Evolutionary conservation across 345 rosid species (phyloP), one percentile per base, ranked within the genome.

Genomic region (Brassica incana): DNA sequence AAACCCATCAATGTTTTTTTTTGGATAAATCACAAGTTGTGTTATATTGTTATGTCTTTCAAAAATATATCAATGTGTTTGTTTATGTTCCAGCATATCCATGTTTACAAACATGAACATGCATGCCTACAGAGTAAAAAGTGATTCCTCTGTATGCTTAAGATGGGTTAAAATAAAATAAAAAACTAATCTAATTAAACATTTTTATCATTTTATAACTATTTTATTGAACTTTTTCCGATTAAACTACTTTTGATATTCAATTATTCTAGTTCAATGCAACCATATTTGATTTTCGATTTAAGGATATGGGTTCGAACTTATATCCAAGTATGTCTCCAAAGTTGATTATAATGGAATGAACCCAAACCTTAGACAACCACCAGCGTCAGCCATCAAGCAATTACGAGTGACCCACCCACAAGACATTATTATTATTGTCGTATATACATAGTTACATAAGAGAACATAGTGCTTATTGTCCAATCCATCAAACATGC

Each of bases 351-450:
- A 10, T 43, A 43, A 43, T 43, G n/a, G n/a, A 43, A 43, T 43
- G 50, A 43, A 43, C 50, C 50, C 50, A 43, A 43, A 43, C 50
- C 50, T 10, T 43, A 43, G 14, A 43, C 50, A 43, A 10, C n/a
- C 50, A 43, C 50, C 5, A 43, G 50, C 50, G 50, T 10, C 50
- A 43, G 50, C 14, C 50, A 43, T 43, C 50, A 43, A 43, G 50
- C 14, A 43, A 43, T 43, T 43, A 43, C 50, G 50, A 43, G 50
- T 43, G 54, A 11, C 9, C 50, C 50, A 20, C 4, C 54, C 29
- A 18, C 54, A 16, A 5, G 29, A 66, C 91, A 92, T 70, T 70
- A 45, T 77, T 69, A 62, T 12, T 69, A 62, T 12, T 50, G 7
- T 50, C 36, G 71, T 63, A 78, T 71, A 27, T 52, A 64, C 81